Evolutionary conservation across 352 stramenopile genomes (phyloP), one percentile per base, ranked within the genome.

Genomic region (Pythium myriotylum): DNA sequence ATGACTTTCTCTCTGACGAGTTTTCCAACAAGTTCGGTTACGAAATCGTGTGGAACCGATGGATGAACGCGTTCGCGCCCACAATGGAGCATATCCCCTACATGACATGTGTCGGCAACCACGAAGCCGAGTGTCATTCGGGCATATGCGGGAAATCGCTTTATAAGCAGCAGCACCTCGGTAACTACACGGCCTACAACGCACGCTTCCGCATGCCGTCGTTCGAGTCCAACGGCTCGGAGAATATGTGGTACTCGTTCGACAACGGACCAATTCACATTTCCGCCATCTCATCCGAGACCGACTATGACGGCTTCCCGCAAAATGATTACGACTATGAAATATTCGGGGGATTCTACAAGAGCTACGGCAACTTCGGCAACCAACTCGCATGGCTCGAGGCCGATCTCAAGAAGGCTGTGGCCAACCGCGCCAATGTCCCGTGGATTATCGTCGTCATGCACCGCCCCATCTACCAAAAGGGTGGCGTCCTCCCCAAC

Each of bases 191-290:
- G 33, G 88, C 89, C 1, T 97, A 84, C 68, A 96, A 97, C 58
- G 48, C 74, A 9, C 82, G 85, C 26, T 96, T 92, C 67, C 81
- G 86, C 52, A 96, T 96, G 88, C 88, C 88, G 16, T 89, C 77
- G 14, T 40, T 49, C 2, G 86, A 96, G 64, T 81, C 67, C 33
- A 57, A 65, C 0, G 79, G 81, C 0, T 49, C 65, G 22, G 53
- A 81, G 49, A 93, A 92, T 61, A 97, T 96, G 84, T 96, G 84
- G 84, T 87, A 96, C 60, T 94, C 85, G 27, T 97, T 95, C 53
- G 77, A 96, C 47, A 70, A 96, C 52, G 88, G 85, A 0, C 68
- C 75, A 22, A 67, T 95, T 19, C 89, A 96, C 65, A 88, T 95
- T 48, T 89, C 88, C 4, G 74, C 81, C 9, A 76, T 97, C 16